phyloP scores from a whole-genome alignment of 176 grass and related monocot genomes.

The Leersia perrieri region DNA sequence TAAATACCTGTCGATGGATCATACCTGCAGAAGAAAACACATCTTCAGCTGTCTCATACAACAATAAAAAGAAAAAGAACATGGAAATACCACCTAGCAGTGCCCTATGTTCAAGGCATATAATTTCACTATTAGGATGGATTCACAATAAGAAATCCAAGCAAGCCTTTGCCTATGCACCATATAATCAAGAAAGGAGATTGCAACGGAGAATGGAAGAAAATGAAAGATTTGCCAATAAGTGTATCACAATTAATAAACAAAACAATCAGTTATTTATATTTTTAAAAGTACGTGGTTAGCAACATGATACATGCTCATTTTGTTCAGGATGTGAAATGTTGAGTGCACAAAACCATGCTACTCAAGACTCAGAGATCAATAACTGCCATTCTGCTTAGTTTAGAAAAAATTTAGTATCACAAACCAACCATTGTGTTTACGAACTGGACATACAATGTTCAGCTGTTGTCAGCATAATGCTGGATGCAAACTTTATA shows the following conservation, averaged over 20 bases:
- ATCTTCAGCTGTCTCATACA: not conserved
- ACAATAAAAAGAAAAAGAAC: not conserved
- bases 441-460: not conserved
- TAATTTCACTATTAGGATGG: not conserved
- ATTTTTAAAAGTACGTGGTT: not conserved
- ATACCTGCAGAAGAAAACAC: constrained; percentile 6
- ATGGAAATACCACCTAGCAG: not conserved
- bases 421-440: not conserved
- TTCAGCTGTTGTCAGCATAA: not conserved
- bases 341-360: not conserved
- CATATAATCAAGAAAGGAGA: not conserved
- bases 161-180: not conserved
- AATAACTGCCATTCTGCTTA: not conserved
- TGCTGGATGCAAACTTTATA: not conserved
- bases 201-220: not conserved
- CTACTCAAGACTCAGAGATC: not conserved
- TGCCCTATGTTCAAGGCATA: not conserved
- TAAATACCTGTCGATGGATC: constrained; percentile 41
- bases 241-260: not conserved
- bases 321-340: not conserved
- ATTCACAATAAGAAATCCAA: not conserved
- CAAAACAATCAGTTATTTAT: not conserved
- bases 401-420: not conserved
- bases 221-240: not conserved
- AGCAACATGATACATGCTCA: not conserved